A percentile compares a stretch with the other conserved stretches of the same genome.
phyloP scores from a whole-genome alignment of 2,329 filamentous ascomycete genomes.

The Alternaria alternata region DNA sequence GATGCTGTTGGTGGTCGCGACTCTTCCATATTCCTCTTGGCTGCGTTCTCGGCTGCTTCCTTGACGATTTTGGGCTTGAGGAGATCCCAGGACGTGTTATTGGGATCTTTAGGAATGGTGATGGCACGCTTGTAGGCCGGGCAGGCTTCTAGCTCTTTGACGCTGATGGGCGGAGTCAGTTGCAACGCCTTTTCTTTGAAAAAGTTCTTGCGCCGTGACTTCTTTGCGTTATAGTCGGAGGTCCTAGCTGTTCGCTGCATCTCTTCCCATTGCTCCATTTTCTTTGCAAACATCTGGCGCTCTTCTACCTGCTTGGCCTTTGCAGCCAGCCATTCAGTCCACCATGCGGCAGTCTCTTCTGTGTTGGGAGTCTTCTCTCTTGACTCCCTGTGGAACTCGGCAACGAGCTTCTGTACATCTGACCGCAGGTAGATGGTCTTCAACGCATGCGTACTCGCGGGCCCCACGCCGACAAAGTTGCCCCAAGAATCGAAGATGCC shows the following conservation, averaged over 20 bases:
- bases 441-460: slow-evolving; percentile 42
- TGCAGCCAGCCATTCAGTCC: slow-evolving; percentile 30
- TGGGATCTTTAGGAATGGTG: slow-evolving; percentile 51
- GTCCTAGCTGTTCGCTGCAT: slow-evolving; percentile 38
- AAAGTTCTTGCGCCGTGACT: slow-evolving; percentile 44
- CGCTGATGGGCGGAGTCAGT: slow-evolving; percentile 48
- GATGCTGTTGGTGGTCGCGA: slow-evolving; percentile 22
- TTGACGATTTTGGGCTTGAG: slow-evolving; percentile 49
- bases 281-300: slow-evolving; percentile 43
- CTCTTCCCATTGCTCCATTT: slow-evolving; percentile 52
- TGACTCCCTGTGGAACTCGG: slow-evolving; percentile 31
- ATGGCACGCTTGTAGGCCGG: slow-evolving; percentile 51
- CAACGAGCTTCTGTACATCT: slow-evolving; percentile 41
- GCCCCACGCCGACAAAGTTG: slow-evolving; percentile 49
- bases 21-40: slow-evolving; percentile 16
- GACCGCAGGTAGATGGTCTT: slow-evolving; percentile 44
- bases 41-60: slow-evolving; percentile 37
- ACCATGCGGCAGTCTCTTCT: slow-evolving; percentile 33
- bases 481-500: slow-evolving; percentile 51
- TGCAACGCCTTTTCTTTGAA: slow-evolving; percentile 50
- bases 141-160: slow-evolving; percentile 48
- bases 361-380: slow-evolving; percentile 26
- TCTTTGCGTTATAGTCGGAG: slow-evolving; percentile 43
- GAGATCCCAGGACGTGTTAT: slow-evolving; percentile 47
- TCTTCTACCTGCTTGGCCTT: slow-evolving; percentile 41